Base-by-base conservation (phyloP, 371 early-diverging fungal genomes). In the Syncephalastrum sp. region DNA sequence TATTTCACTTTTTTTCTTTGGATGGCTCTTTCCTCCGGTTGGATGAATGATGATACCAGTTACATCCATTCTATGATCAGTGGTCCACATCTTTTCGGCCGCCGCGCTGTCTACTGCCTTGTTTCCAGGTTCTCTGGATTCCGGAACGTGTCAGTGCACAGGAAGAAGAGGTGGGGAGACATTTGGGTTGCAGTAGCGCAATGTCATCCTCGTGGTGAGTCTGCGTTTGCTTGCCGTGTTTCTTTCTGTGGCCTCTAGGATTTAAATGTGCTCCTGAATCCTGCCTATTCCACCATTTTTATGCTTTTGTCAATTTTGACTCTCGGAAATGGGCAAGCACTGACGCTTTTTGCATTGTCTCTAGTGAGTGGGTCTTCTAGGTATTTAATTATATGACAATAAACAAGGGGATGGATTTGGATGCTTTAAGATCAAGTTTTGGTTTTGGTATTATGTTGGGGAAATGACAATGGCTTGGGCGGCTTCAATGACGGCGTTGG, bases 401-500 rank as follows among this genome's bases (percentile, higher is more conserved):
- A 52, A 41, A 52, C 27, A 27, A 38, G 42, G 21, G 1, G 21
- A 21, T 8, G 23, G 14, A 3, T 42, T 42, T 12, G 23, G 55
- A 42, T 41, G 24, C 21, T 23, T 15, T 19, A 42, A 53, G 21
- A 43, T 15, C 13, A 13, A 42, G 41, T 6, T 6, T 10, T 12
- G 6, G 19, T 49, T 4, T 17, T 49, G 19, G 21, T 17, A 15
- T n/a, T 42, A 29, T 10, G 56, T n/a, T 4, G 61, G 42, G 24
- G 63, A 41, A 24, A 57, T 13, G 47, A 50, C 14, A 43, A 67
- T 63, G 41, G 54, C 24, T n/a, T 91, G 88, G 23, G 89, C 91
- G 3, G 83, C 79, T 4, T 89, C 90, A 56, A 94, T 88, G 15
- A 94, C 82, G 27, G 80, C 74, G 69, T 81, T 80, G 10, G 88